Evolutionary conservation across 2,329 filamentous ascomycete species (phyloP).

Genomic region (Epichloe sibirici): DNA sequence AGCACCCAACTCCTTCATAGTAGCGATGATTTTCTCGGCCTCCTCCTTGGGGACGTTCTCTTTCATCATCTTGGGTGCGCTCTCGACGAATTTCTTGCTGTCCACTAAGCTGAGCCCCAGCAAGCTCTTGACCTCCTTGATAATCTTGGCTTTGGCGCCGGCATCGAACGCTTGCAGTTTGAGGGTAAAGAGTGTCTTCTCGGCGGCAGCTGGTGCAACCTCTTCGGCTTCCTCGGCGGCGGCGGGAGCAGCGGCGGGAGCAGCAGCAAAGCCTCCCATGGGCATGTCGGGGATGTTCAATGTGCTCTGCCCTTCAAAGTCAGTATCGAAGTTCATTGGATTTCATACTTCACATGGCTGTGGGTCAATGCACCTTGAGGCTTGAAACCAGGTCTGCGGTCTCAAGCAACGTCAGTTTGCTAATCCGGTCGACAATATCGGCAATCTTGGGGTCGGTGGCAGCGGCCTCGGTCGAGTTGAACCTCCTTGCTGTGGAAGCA

Average conservation of each 20-base stretch:
- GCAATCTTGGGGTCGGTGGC: slow-evolving; percentile 78
- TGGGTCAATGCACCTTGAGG: slow-evolving; percentile 60
- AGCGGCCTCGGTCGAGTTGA: slow-evolving; percentile 71
- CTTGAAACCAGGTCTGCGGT: slow-evolving; percentile 90
- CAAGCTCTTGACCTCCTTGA: slow-evolving; percentile 98
- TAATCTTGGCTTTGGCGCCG: slow-evolving; percentile 89
- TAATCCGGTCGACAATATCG: slow-evolving; percentile 95
- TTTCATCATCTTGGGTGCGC: slow-evolving; percentile 96
- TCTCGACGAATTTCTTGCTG: slow-evolving; percentile 99
- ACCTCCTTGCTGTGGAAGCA: slow-evolving; percentile 51
- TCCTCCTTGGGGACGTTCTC: slow-evolving; percentile 98
- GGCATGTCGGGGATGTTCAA: slow-evolving; percentile 98
- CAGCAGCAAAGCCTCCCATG: slow-evolving; percentile 74
- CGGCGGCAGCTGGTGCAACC: slow-evolving; percentile 76
- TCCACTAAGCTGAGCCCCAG: slow-evolving; percentile 92
- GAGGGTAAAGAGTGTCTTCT: slow-evolving; percentile 94
- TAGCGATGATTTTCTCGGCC: slow-evolving; percentile 93
- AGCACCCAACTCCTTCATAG: slow-evolving; percentile 85
- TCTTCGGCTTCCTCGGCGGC: slow-evolving; percentile 75
- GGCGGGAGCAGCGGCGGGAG: slow-evolving; percentile 48
- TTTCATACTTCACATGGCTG: background rate
- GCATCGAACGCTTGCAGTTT: slow-evolving; percentile 89
- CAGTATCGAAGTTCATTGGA: background rate
- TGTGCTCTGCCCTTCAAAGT: slow-evolving; percentile 48
- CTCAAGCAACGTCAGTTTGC: slow-evolving; percentile 92